phyloP scores from a whole-genome alignment of 2,329 filamentous ascomycete species.

The Clarireedia homoeocarpa region DNA sequence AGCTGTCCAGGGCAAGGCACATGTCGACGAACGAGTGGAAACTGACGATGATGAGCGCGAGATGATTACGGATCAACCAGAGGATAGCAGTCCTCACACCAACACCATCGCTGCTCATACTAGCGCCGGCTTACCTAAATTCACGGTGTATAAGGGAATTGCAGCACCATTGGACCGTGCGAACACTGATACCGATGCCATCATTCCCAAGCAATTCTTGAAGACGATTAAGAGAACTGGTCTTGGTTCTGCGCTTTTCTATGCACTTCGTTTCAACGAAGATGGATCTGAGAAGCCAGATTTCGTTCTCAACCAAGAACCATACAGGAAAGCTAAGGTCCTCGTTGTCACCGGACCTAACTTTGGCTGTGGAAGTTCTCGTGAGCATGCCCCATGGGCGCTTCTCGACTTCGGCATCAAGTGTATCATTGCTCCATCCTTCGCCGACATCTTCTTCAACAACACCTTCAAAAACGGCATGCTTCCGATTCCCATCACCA shows the following conservation, averaged over 20 bases:
- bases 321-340: slow-evolving; percentile 78
- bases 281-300: slow-evolving; percentile 68
- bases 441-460: slow-evolving; percentile 95
- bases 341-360: slow-evolving; percentile 87
- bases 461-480: slow-evolving; percentile 99
- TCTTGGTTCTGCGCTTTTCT: slow-evolving; percentile 80
- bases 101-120: slow-evolving; percentile 47
- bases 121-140: slow-evolving; percentile 58
- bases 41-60: slow-evolving; percentile 47
- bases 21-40: slow-evolving; percentile 45
- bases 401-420: slow-evolving; percentile 94
- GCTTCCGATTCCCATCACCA: slow-evolving; percentile 71
- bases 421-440: slow-evolving; percentile 86
- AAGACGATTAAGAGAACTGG: slow-evolving; percentile 99
- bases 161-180: slow-evolving; percentile 79
- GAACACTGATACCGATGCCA: slow-evolving; percentile 98
- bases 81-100: slow-evolving; percentile 56
- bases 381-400: slow-evolving; percentile 96
- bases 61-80: slow-evolving; percentile 47
- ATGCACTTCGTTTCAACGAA: slow-evolving; percentile 69
- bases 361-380: slow-evolving; percentile 88
- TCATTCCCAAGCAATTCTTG: slow-evolving; percentile 98
- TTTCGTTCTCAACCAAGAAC: slow-evolving; percentile 86
- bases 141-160: slow-evolving; percentile 75
- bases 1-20: slow-evolving; percentile 13